Conservation (phyloP, 1,284 basidiomycete genomes). For the Gomphus sp. region DNA sequence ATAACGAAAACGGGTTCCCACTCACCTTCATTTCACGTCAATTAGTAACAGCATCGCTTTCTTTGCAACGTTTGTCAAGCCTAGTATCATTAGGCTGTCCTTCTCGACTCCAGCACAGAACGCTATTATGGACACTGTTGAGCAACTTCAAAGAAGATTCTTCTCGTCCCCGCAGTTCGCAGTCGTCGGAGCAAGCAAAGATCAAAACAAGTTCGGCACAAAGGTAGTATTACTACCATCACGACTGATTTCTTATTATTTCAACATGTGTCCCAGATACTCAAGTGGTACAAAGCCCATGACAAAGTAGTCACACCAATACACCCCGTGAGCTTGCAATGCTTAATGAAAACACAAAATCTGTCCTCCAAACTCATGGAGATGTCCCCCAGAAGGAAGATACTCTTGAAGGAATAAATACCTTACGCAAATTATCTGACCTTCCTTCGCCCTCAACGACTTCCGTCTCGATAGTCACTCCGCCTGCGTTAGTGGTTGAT, state of each 20-base stretch:
- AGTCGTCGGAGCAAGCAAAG: constrained; percentile 73
- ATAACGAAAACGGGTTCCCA: too few relatives aligned
- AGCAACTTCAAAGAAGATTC: constrained; percentile 27
- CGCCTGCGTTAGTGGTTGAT: constrained; percentile 33
- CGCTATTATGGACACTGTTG: not conserved
- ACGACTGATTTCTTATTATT: not conserved
- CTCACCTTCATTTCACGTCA: too few relatives aligned
- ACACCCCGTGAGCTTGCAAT: constrained; percentile 41
- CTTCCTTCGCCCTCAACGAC: constrained; percentile 60
- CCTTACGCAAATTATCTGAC: constrained; percentile 43
- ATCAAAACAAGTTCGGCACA: constrained; percentile 65
- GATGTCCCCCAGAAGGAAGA: constrained; percentile 41
- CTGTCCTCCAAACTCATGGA: not conserved
- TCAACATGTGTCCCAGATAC: constrained; percentile 33
- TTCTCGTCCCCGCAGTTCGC: constrained; percentile 55
- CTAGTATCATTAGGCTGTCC: not conserved
- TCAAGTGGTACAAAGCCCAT: constrained; percentile 67
- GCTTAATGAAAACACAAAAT: not conserved
- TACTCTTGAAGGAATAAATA: constrained; percentile 53
- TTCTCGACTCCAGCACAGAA: not conserved
- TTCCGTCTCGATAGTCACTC: constrained; percentile 73
- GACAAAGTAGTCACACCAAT: constrained; percentile 58
- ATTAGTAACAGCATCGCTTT: too few relatives aligned
- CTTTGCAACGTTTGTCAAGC: too few relatives aligned
- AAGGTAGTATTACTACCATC: constrained; percentile 37